Evolutionary conservation across 139 green algal genomes (phyloP), one percentile per base, ranked within the genome.

Genomic region (Tetradesmus lagerheimii): DNA sequence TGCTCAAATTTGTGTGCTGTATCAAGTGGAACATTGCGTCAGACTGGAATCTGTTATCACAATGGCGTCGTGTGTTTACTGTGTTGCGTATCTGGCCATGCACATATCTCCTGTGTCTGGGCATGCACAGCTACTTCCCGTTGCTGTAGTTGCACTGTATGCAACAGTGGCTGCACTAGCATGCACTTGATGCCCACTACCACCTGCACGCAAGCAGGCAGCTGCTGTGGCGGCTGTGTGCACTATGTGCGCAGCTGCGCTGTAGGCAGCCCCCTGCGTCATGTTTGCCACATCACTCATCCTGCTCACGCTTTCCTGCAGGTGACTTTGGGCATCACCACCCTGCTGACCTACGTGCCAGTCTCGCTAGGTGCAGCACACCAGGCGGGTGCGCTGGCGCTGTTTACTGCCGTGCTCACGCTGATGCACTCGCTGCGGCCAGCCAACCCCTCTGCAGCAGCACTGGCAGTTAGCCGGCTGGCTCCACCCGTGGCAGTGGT

Each of bases 271-370:
- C n/a, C n/a, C n/a, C n/a, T n/a, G n/a, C n/a, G n/a, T n/a, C n/a
- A n/a, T n/a, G n/a, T n/a, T 57, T 12, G 11, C 45, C 11, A 57
- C 14, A 57, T 18, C 45, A 57, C 45, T 57, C 45, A 57, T 57
- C 29, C 20, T 34, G 35, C 18, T 43, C 23, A 35, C 37, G 11
- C 25, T n/a, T 4, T 39, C 23, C 3, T 67, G 50, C 96, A 99
- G 94, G 96, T 97, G 29, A 83, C 89, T 0, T 92, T 98, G 34
- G 97, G 97, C 43, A 92, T 99, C 11, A 93, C 92, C 41, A 98
- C 97, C 0, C 94, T 99, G 94, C 95, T 99, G 43, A 94, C 91
- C n/a, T 95, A 98, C 90, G 97, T 99, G 62, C 98, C 98, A 0
- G 93, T 97, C 15, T 90, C 92, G 0, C 92, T 99, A 57, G 98